Conservation (phyloP, 1,284 basidiomycete species). For the Vanrija pseudolonga region DNA sequence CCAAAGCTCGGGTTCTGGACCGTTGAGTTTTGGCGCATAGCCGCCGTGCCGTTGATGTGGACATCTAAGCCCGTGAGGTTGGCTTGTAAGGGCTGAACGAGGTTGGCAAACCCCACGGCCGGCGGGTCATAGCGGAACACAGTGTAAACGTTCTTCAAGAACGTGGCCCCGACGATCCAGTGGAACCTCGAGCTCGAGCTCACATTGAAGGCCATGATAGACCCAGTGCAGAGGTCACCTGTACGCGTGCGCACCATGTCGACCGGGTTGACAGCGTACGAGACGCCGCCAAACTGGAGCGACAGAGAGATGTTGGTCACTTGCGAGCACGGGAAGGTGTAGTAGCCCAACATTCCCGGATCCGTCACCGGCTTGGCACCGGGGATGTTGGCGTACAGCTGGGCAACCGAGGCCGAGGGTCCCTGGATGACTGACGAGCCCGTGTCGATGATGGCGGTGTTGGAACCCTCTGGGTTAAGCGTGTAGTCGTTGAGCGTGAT, state of each 20-base stretch:
- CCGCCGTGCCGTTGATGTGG: too few relatives aligned
- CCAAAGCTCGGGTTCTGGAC: too few relatives aligned
- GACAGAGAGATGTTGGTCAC: background rate
- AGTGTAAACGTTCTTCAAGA: slow-evolving; percentile 81
- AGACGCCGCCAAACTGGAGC: slow-evolving; percentile 3
- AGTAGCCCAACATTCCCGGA: slow-evolving; percentile 66
- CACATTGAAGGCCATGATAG: too few relatives aligned
- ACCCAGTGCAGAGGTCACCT: background rate
- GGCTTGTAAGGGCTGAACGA: slow-evolving; percentile 3
- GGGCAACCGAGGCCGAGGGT: slow-evolving; percentile 60
- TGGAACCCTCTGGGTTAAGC: slow-evolving; percentile 34
- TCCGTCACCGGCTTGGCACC: slow-evolving; percentile 62
- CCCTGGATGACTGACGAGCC: slow-evolving; percentile 90
- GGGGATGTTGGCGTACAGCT: slow-evolving; percentile 72
- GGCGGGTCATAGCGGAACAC: slow-evolving; percentile 72
- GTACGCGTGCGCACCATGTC: slow-evolving; percentile 1
- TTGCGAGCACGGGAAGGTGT: slow-evolving; percentile 61
- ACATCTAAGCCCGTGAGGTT: too few relatives aligned
- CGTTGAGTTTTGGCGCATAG: too few relatives aligned
- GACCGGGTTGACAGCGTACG: background rate
- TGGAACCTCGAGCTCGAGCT: slow-evolving; percentile 18
- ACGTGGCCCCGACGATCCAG: slow-evolving; percentile 48
- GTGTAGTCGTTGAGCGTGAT: slow-evolving; percentile 49
- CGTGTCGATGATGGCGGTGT: slow-evolving; percentile 53
- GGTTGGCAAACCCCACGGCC: slow-evolving; percentile 75